These are phyloP conservation scores for Lentinula raphanica DNA, from an alignment of 768 basidiomycete species.

Conservation along the genomic window DNA sequence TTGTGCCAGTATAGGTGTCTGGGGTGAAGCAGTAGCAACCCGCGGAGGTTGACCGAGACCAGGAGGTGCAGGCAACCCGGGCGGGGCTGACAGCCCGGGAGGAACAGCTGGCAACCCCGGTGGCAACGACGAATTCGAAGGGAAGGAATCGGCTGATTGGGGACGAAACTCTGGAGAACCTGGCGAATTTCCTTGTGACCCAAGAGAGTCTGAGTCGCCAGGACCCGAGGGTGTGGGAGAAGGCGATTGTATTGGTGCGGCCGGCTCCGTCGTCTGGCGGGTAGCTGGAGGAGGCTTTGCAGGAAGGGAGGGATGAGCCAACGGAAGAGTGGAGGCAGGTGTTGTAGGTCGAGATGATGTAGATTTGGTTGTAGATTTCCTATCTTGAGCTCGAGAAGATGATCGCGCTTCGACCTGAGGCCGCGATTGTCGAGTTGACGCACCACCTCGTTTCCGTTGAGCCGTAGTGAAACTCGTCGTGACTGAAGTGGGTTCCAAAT, in stretches of 20 bases:
- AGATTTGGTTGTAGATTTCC: conserved; percentile 35
- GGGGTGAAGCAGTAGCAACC: conserved; percentile 44
- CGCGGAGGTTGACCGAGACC: conserved; percentile 42
- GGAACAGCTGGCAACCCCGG: conserved; percentile 40
- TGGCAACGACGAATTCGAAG: conserved; percentile 34
- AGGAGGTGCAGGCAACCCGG: conserved; percentile 58
- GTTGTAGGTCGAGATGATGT: conserved; percentile 56
- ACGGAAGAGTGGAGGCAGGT: conserved; percentile 36
- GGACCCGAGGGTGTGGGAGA: conserved; percentile 46
- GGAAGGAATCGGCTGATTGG: conserved; percentile 31
- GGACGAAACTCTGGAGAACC: conserved; percentile 34
- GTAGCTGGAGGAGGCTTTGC: conserved; percentile 37
- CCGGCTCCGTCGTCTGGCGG: conserved; percentile 35
- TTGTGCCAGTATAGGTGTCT: conserved; percentile 47
- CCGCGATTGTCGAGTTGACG: conserved; percentile 42
- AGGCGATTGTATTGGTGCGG: conserved; percentile 21
- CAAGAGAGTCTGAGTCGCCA: conserved; percentile 40
- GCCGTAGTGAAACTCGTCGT: conserved; percentile 15
- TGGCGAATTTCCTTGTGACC: conserved; percentile 38
- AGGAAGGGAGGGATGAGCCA: conserved; percentile 31
- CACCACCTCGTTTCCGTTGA: conserved; percentile 40
- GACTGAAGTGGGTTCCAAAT: conserved; percentile 15
- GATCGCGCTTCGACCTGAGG: conserved; percentile 30
- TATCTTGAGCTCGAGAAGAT: conserved; percentile 35
- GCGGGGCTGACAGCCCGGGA: conserved; percentile 53